Conservation (phyloP, 768 basidiomycete species). For the Amanita fuliginea region DNA sequence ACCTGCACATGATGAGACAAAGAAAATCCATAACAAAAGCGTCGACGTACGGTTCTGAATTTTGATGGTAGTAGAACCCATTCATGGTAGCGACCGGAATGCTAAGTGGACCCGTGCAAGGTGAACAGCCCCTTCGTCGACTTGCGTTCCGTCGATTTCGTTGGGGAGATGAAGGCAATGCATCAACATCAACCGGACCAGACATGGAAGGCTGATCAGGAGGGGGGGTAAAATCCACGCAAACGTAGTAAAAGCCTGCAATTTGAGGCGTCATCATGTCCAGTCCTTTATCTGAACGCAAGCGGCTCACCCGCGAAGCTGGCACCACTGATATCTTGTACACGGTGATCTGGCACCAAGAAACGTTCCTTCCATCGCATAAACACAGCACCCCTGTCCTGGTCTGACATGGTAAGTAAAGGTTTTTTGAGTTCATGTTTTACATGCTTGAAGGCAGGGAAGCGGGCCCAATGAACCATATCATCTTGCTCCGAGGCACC, state of each 20-base stretch:
- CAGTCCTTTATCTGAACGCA: neutral
- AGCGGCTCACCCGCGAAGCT: slow-evolving; percentile 79
- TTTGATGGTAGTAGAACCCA: slow-evolving; percentile 90
- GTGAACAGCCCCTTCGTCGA: slow-evolving; percentile 31
- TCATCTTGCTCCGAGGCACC: slow-evolving; percentile 89
- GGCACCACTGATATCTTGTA: slow-evolving; percentile 89
- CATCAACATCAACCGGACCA: slow-evolving; percentile 12
- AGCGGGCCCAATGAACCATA: slow-evolving; percentile 89
- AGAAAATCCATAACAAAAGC: slow-evolving; percentile 3
- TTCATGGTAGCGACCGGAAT: slow-evolving; percentile 65
- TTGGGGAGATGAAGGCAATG: slow-evolving; percentile 25
- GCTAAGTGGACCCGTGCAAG: slow-evolving; percentile 35
- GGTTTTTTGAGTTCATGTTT: slow-evolving; percentile 72
- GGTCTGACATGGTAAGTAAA: slow-evolving; percentile 64
- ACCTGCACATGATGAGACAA: slow-evolving; percentile 31
- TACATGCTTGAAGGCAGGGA: slow-evolving; percentile 81
- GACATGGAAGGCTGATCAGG: slow-evolving; percentile 10
- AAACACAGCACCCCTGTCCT: slow-evolving; percentile 76
- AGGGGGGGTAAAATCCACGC: slow-evolving; percentile 81
- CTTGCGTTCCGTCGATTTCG: slow-evolving; percentile 37
- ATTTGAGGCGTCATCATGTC: slow-evolving; percentile 9
- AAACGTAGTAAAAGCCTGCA: slow-evolving; percentile 91
- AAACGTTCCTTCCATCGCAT: slow-evolving; percentile 98
- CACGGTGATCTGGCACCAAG: slow-evolving; percentile 88
- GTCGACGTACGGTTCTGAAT: slow-evolving; percentile 75